Evolutionary conservation across 225 moss, liverwort and hornwort genomes (phyloP), one percentile per base, ranked within the genome.

Genomic region (Pleurozium schreberi): DNA sequence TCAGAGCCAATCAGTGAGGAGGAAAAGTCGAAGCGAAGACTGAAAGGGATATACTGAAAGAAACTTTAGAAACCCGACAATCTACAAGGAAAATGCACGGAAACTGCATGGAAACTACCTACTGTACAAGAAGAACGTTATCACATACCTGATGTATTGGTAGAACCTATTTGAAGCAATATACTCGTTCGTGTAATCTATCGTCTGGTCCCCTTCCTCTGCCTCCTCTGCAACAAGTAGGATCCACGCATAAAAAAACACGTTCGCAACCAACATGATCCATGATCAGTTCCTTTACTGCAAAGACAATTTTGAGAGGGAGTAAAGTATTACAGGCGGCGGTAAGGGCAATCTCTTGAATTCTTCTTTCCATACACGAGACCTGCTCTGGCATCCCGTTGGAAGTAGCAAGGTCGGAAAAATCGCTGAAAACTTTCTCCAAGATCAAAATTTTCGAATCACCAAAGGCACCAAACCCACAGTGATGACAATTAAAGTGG

Each of bases 401-500:
- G 73, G 17, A 59, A 33, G 70, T 34, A 73, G 59, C 59, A 73
- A 25, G 59, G 45, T 59, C 34, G 42, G 85, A 20, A 49, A 38
- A 45, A 38, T 61, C 74, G 50, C 62, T 34, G 61, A 38, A n/a
- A 84, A 31, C n/a, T 42, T 28, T 26, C 53, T 42, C 62, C 69
- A 80, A 30, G 38, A 38, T 90, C 89, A 87, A 15, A 90, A 81
- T 79, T 87, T 83, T 31, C 83, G 78, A 55, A 86, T 19, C 63
- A 45, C 81, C 31, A 98, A 91, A 27, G 95, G 94, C 53, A 96
- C 50, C 80, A 98, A 92, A 63, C 98, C 97, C 27, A 93, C 96
- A 40, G 93, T 92, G 28, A 88, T 93, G 31, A 98, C 95, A 38
- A 97, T 91, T n/a, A 97, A 91, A 80, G 97, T 97, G 20, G 98